Conservation (phyloP, 1,284 basidiomycete species). For the Cutaneotrichosporon sp. region DNA sequence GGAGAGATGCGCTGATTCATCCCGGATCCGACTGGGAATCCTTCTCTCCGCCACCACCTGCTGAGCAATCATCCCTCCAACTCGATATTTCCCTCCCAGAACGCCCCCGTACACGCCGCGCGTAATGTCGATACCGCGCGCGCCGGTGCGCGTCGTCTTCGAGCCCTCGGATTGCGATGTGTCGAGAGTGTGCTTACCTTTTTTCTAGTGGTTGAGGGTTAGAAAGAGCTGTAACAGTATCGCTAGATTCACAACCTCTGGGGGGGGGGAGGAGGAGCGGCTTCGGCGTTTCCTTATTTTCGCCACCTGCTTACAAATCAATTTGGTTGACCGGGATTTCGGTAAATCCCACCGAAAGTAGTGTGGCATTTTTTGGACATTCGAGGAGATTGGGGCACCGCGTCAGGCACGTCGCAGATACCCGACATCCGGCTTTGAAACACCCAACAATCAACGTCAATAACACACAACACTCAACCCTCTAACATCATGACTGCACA, state of each 20-base stretch:
- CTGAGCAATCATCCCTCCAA: constrained; percentile 9
- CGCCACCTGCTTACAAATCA: constrained; percentile 3
- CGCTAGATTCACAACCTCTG: background rate
- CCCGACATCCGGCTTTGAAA: background rate
- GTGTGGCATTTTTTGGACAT: background rate
- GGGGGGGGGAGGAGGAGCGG: background rate
- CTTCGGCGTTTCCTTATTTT: background rate
- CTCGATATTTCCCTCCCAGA: background rate
- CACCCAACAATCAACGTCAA: background rate
- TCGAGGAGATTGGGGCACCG: background rate
- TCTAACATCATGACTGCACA: background rate
- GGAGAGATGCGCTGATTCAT: background rate
- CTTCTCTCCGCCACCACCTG: constrained; percentile 1
- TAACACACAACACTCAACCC: background rate
- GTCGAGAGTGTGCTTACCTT: constrained; percentile 13
- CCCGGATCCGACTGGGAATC: background rate
- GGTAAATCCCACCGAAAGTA: background rate
- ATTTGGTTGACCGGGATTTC: background rate
- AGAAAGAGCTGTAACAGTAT: constrained; percentile 15
- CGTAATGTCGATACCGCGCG: constrained; percentile 2
- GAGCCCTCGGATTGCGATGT: background rate
- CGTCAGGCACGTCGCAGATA: constrained; percentile 1
- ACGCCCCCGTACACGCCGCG: background rate
- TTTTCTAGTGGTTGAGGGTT: constrained; percentile 24
- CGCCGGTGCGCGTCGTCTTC: background rate